Percentiles rank a stretch among this genome's conserved stretches.
Conservation (phyloP, 2,329 filamentous ascomycete genomes). For the Zasmidium cellare region DNA sequence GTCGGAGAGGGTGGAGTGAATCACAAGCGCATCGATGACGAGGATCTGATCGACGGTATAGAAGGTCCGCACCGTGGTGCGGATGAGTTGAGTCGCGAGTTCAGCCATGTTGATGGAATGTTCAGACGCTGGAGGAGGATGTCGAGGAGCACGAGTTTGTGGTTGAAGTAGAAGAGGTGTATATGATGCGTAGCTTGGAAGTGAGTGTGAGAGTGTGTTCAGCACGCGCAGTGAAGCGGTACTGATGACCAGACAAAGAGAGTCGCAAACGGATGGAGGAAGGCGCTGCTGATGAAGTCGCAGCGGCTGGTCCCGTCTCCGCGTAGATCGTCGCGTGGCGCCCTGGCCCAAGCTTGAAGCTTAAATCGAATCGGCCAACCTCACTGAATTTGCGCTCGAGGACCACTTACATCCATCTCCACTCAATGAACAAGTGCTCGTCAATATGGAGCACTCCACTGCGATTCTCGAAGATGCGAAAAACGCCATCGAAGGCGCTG, state of each 20-base stretch:
- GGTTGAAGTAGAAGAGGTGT: conserved; percentile 1
- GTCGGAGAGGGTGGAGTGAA: conserved; percentile 74
- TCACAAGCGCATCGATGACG: conserved; percentile 75
- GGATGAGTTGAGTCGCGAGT: conserved; percentile 75
- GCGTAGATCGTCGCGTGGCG: background rate
- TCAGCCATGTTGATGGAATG: conserved; percentile 46
- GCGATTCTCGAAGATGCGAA: conserved; percentile 34
- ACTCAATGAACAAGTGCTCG: conserved; percentile 17
- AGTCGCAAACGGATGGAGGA: background rate
- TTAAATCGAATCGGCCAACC: background rate
- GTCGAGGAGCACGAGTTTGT: too few relatives aligned
- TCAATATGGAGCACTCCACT: conserved; percentile 34
- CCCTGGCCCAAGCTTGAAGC: background rate
- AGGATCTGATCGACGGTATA: conserved; percentile 83
- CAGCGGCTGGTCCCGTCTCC: background rate
- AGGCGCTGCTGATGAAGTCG: background rate
- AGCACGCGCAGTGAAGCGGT: conserved; percentile 33
- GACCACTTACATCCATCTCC: background rate
- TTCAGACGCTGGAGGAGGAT: background rate
- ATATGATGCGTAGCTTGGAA: background rate
- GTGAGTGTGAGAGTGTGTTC: background rate
- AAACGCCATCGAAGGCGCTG: conserved; percentile 22
- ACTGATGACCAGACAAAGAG: conserved; percentile 23
- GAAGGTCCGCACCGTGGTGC: conserved; percentile 82
- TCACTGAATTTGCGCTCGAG: background rate